These are phyloP conservation scores for Heterococcus sp. DNA, from an alignment of 108 stramenopile species.

Conservation along the genomic window DNA sequence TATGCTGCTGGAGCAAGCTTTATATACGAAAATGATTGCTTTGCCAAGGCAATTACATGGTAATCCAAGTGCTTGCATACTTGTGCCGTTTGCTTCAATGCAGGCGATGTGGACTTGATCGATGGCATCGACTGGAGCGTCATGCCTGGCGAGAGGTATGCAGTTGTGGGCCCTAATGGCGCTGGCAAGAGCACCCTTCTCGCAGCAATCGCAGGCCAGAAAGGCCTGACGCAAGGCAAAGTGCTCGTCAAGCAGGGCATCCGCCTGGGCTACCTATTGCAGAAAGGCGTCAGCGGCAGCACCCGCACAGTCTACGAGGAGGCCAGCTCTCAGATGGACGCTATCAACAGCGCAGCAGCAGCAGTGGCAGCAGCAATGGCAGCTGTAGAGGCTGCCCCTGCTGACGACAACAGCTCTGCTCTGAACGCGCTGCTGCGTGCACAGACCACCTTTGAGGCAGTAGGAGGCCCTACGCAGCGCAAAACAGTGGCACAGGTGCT, in stretches of 20 bases:
- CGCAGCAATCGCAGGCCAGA: too few relatives aligned
- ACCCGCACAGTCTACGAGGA: conserved; percentile 78
- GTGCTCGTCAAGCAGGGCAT: conserved; percentile 12
- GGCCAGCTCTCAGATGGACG: conserved; percentile 75
- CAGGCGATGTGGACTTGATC: too few relatives aligned
- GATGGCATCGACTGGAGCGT: too few relatives aligned
- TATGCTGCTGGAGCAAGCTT: too few relatives aligned
- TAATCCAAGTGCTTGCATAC: too few relatives aligned
- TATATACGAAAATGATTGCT: too few relatives aligned
- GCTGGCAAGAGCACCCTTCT: too few relatives aligned
- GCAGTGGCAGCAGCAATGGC: conserved; percentile 16
- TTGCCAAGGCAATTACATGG: too few relatives aligned
- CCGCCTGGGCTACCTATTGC: conserved; percentile 53
- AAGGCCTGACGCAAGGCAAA: conserved; percentile 24
- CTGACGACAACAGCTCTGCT: conserved; percentile 61
- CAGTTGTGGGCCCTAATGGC: too few relatives aligned
- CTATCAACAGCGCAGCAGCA: too few relatives aligned
- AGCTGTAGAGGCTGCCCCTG: conserved; percentile 41
- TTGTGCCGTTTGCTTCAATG: too few relatives aligned
- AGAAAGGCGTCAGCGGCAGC: conserved; percentile 78
- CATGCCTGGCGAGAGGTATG: too few relatives aligned
- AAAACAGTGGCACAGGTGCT: conserved; percentile 68
- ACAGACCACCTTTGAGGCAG: conserved; percentile 63
- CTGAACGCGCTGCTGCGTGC: conserved; percentile 66
- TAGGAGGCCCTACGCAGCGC: conserved; percentile 80